phyloP scores from a whole-genome alignment of 2,329 filamentous ascomycete genomes.

The Ophiocordyceps camponoti-leonardi region DNA sequence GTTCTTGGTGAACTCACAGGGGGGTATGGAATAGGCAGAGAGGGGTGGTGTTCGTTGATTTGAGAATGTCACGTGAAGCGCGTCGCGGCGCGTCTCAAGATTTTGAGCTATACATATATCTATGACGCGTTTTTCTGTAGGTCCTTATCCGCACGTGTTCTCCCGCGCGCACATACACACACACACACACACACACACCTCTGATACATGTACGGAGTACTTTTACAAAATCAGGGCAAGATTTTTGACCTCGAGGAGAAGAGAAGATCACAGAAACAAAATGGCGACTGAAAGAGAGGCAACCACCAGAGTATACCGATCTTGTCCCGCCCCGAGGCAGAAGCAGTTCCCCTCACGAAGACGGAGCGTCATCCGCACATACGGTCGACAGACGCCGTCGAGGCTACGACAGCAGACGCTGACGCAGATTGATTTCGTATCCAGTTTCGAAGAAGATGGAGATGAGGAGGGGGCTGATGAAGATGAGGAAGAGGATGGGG shows the following conservation, averaged over 20 bases:
- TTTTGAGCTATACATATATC: neutral
- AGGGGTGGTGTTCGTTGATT: neutral
- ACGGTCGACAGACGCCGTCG: slow-evolving; percentile 11
- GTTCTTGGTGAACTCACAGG: neutral
- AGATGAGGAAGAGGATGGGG: neutral
- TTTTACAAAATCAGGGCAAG: no score
- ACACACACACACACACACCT: no score
- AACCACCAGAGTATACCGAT: slow-evolving; percentile 20
- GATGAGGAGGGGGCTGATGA: slow-evolving; percentile 4
- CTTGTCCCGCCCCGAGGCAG: slow-evolving; percentile 19
- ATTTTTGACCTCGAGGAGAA: no score
- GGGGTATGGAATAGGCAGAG: no score
- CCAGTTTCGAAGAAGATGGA: slow-evolving; percentile 13
- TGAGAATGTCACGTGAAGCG: neutral
- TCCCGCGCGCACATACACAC: neutral
- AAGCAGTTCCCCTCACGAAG: slow-evolving; percentile 19
- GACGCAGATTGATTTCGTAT: slow-evolving; percentile 23
- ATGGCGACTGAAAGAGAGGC: slow-evolving; percentile 19
- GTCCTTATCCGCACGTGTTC: neutral
- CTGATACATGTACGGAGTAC: no score
- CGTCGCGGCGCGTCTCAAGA: neutral
- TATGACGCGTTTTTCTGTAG: neutral
- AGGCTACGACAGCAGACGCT: slow-evolving; percentile 22
- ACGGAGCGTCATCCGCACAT: slow-evolving; percentile 15
- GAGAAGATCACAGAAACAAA: no score